Conservation (phyloP, 176 grass and related monocot genomes). For the Oryza glumipatula region DNA sequence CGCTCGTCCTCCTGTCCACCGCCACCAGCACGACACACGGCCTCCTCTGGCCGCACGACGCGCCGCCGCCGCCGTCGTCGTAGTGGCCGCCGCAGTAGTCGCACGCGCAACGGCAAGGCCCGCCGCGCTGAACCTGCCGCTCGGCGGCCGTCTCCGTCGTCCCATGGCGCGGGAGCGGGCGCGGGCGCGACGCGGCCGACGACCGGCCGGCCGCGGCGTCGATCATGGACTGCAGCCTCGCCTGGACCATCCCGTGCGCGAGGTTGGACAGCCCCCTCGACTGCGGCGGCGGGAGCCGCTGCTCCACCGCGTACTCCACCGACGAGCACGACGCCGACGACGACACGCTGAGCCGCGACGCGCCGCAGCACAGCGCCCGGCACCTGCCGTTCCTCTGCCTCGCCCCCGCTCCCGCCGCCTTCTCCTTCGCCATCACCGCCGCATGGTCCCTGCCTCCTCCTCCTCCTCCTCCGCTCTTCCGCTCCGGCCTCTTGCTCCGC, state of each 20-base stretch:
- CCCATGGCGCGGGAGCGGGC: background rate
- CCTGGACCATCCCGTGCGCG: constrained; percentile 78
- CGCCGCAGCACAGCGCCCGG: constrained; percentile 65
- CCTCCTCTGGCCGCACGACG: background rate
- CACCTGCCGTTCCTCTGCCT: constrained; percentile 50
- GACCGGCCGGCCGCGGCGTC: constrained; percentile 21
- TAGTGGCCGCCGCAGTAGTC: constrained; percentile 14
- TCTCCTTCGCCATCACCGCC: background rate
- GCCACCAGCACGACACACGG: constrained; percentile 72
- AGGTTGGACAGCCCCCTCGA: constrained; percentile 50
- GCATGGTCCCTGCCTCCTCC: constrained; percentile 19
- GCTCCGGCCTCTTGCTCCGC: constrained; percentile 47
- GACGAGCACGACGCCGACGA: constrained; percentile 60
- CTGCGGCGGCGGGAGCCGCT: background rate
- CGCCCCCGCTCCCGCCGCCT: background rate
- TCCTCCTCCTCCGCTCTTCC: background rate
- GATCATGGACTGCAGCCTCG: constrained; percentile 61
- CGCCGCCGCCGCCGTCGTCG: constrained; percentile 15
- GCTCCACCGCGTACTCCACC: constrained; percentile 29
- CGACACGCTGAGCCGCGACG: constrained; percentile 59
- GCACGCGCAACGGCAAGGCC: constrained; percentile 25
- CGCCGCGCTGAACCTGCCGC: background rate
- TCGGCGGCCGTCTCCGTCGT: background rate
- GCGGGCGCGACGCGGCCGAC: background rate
- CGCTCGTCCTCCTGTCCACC: constrained; percentile 67